A percentile compares a stretch with the other conserved stretches of the same genome.
Evolutionary conservation across 352 stramenopile species (phyloP).

Genomic region (Phytophthora citrophthora): DNA sequence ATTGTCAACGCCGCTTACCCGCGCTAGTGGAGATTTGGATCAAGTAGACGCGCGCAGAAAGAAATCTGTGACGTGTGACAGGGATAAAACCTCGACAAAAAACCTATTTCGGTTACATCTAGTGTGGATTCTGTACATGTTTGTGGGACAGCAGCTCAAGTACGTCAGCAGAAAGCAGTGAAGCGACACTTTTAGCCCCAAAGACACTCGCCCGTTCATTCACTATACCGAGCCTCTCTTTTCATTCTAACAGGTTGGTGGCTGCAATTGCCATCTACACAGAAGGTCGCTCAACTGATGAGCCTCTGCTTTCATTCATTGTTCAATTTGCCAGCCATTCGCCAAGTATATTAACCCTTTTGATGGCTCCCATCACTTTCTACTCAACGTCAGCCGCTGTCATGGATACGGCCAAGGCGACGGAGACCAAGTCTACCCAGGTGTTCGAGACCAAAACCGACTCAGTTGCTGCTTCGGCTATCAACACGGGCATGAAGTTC

Average conservation of each 20-base stretch:
- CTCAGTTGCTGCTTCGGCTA: constrained; percentile 8
- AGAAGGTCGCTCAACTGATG: background rate
- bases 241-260: background rate
- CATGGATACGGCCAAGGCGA: constrained; percentile 3
- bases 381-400: constrained; percentile 9
- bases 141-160: constrained; percentile 3
- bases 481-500: constrained; percentile 23
- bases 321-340: constrained; percentile 21
- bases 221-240: background rate
- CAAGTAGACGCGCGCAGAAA: constrained; percentile 4
- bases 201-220: constrained; percentile 6
- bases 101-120: constrained; percentile 1
- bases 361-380: constrained; percentile 29
- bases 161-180: constrained; percentile 20
- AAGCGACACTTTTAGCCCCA: constrained; percentile 25
- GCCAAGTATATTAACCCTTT: constrained; percentile 4
- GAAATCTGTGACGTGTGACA: constrained; percentile 32
- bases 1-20: constrained; percentile 3
- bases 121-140: background rate
- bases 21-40: constrained; percentile 14
- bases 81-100: constrained; percentile 2
- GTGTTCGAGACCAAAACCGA: constrained; percentile 17
- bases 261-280: background rate
- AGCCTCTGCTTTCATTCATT: constrained; percentile 8
- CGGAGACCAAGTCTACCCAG: constrained; percentile 4